Percentiles rank a stretch among this genome's conserved stretches.
phyloP scores from a whole-genome alignment of 2,329 filamentous ascomycete species.

The Fusarium metavorans region DNA sequence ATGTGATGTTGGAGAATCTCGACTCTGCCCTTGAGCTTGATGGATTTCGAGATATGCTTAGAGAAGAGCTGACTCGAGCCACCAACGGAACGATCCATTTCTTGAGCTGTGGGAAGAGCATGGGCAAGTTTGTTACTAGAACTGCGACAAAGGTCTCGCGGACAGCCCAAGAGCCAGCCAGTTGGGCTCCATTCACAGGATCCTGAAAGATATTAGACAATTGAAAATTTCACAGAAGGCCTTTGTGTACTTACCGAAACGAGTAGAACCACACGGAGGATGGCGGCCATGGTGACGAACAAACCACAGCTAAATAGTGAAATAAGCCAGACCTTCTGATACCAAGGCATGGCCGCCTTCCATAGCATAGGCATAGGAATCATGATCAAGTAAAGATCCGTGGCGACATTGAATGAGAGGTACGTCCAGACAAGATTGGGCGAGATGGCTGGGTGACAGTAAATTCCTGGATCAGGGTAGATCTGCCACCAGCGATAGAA shows the following conservation, averaged over 20 bases:
- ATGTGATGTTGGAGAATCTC: conserved; percentile 32
- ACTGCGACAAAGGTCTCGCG: conserved; percentile 59
- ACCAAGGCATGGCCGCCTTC: conserved; percentile 50
- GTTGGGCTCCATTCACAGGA: conserved; percentile 54
- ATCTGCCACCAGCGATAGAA: conserved; percentile 70
- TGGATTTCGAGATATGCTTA: conserved; percentile 33
- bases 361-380: conserved; percentile 67
- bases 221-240: too few species aligned
- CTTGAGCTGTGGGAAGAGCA: conserved; percentile 60
- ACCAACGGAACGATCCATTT: conserved; percentile 46
- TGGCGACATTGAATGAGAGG: conserved; percentile 64
- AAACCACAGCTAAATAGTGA: conserved; percentile 55
- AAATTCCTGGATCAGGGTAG: conserved; percentile 64
- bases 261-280: conserved; percentile 49
- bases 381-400: conserved; percentile 69
- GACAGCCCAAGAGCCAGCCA: conserved; percentile 57
- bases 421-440: conserved; percentile 64
- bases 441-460: conserved; percentile 64
- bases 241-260: conserved; percentile 37
- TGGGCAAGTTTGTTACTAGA: conserved; percentile 57
- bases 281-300: conserved; percentile 56
- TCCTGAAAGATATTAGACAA: conserved; percentile 46
- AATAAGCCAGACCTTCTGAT: conserved; percentile 54
- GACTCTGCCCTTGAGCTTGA: conserved; percentile 22
- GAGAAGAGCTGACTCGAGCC: conserved; percentile 38